phyloP scores from a whole-genome alignment of 2,329 filamentous ascomycete genomes.

The Coniosporium uncinatum region DNA sequence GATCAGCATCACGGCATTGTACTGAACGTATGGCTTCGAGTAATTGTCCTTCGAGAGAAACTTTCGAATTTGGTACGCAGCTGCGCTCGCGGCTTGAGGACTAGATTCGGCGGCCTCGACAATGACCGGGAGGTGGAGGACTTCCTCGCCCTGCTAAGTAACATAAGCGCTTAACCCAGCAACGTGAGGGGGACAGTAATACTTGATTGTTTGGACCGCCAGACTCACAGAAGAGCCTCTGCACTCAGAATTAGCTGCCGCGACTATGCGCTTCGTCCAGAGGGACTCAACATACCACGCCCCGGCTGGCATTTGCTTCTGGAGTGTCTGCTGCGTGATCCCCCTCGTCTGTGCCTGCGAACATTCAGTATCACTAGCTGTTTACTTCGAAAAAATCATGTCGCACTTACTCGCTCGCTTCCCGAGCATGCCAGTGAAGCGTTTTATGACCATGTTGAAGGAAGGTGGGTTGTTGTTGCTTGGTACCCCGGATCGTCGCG shows the following conservation, averaged over 20 bases:
- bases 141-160: slow-evolving; percentile 70
- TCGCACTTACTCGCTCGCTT: background rate
- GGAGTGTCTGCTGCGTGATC: slow-evolving; percentile 48
- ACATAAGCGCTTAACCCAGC: too few relatives aligned
- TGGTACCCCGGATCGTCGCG: too few relatives aligned
- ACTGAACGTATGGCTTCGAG: slow-evolving; percentile 67
- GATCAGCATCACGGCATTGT: slow-evolving; percentile 94
- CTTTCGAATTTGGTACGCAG: slow-evolving; percentile 75
- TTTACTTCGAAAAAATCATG: background rate
- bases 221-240: slow-evolving; percentile 82
- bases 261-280: too few relatives aligned
- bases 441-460: slow-evolving; percentile 7
- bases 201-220: slow-evolving; percentile 52
- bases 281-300: slow-evolving; percentile 64
- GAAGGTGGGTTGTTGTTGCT: too few relatives aligned
- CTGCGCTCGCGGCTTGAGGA: slow-evolving; percentile 76
- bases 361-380: background rate
- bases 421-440: slow-evolving; percentile 5
- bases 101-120: slow-evolving; percentile 95
- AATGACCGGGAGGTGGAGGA: slow-evolving; percentile 86
- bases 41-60: slow-evolving; percentile 71
- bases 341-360: slow-evolving; percentile 6
- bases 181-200: slow-evolving; percentile 21
- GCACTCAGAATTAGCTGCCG: slow-evolving; percentile 9
- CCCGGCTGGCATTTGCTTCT: slow-evolving; percentile 59